Evolutionary conservation across 768 basidiomycete genomes (phyloP).

Genomic region (Sporobolomyces phaffii): DNA sequence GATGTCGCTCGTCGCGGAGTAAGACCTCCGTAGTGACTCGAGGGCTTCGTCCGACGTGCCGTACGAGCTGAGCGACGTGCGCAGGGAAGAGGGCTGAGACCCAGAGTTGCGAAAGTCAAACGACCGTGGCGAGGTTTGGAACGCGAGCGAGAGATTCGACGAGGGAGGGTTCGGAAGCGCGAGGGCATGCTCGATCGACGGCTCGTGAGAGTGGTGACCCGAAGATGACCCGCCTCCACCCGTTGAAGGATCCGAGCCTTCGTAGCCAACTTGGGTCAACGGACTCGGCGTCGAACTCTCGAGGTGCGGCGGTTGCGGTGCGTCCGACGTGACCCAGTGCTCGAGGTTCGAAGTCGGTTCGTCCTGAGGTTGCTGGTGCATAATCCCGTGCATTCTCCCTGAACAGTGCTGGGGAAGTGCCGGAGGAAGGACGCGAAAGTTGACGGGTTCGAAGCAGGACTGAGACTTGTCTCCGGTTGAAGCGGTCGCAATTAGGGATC

Average conservation of each 20-base stretch:
- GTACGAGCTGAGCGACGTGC: slow-evolving; percentile 3
- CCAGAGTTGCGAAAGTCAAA: slow-evolving; percentile 4
- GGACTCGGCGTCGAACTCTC: not conserved
- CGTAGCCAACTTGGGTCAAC: not conserved
- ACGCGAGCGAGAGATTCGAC: not conserved
- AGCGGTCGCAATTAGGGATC: not conserved
- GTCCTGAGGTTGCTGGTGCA: not conserved
- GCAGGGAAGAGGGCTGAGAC: slow-evolving; percentile 4
- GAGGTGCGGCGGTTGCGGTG: not conserved
- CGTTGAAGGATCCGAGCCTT: not conserved
- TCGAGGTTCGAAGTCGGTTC: not conserved
- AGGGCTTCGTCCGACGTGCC: not conserved
- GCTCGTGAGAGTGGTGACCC: slow-evolving; percentile 11
- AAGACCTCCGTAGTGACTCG: not conserved
- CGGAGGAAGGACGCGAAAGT: no score
- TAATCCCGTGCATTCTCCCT: not conserved
- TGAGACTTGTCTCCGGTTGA: not conserved
- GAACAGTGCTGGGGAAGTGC: not conserved
- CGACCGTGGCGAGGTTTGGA: not conserved
- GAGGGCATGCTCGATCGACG: slow-evolving; percentile 3
- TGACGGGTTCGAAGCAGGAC: not conserved
- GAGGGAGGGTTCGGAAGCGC: not conserved
- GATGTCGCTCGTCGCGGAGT: slow-evolving; percentile 23
- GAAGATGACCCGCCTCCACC: not conserved
- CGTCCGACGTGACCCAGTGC: not conserved